Percentiles rank a stretch among this genome's conserved stretches.
phyloP scores from a whole-genome alignment of 2,329 filamentous ascomycete species.

The Fusarium falciforme region DNA sequence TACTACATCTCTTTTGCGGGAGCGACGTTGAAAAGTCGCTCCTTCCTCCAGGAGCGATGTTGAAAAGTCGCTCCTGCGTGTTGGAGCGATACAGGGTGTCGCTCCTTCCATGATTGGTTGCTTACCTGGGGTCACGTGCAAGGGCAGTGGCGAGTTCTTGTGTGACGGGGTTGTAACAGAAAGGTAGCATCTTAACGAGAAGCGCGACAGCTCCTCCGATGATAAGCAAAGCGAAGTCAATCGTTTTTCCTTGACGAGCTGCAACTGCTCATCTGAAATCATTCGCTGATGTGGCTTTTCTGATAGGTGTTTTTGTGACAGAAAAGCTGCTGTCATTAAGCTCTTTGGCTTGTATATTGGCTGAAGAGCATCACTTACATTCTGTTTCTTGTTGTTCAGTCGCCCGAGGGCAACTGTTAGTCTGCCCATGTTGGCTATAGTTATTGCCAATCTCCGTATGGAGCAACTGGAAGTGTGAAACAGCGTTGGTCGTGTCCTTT shows the following conservation, averaged over 20 bases:
- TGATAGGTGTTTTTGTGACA: background rate
- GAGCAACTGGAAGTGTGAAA: background rate
- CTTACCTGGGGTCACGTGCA: no score
- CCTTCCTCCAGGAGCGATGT: no score
- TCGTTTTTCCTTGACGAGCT: slow-evolving; percentile 37
- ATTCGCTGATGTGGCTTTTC: background rate
- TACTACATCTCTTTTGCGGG: no score
- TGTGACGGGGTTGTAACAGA: no score
- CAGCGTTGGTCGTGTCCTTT: background rate
- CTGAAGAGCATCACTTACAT: background rate
- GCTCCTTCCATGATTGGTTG: no score
- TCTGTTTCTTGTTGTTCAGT: background rate
- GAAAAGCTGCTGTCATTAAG: background rate
- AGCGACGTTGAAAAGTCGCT: no score
- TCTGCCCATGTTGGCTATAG: no score
- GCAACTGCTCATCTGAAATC: background rate
- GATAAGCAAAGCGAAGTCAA: slow-evolving; percentile 66
- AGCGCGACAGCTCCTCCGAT: slow-evolving; percentile 65
- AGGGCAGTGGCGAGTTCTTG: no score
- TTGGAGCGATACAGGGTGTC: no score
- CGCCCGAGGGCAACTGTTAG: background rate
- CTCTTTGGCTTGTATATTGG: background rate
- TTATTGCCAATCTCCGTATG: no score
- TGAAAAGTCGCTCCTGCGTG: no score
- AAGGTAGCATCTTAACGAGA: slow-evolving; percentile 60